Conservation (phyloP, 371 early-diverging fungal genomes). For the Mucor circinelloides region DNA sequence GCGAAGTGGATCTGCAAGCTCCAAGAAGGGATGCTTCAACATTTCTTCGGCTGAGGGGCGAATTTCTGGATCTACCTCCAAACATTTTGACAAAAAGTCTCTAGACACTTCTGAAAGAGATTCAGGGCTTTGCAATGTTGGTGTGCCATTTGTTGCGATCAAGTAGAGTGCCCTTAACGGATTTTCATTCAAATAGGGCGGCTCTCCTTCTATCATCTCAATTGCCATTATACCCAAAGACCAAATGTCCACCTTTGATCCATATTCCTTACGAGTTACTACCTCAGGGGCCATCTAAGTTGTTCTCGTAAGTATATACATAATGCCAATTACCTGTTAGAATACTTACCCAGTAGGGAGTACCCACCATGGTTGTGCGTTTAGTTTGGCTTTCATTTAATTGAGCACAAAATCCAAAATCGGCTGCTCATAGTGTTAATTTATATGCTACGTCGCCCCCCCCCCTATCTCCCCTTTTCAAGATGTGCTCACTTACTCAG, state of each 20-base stretch:
- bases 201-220: conserved; percentile 77
- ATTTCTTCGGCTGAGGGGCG: conserved; percentile 31
- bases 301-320: background rate
- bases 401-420: conserved; percentile 89
- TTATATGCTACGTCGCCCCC: background rate
- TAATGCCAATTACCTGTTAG: background rate
- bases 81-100: conserved; percentile 66
- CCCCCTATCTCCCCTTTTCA: background rate
- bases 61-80: conserved; percentile 65
- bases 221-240: conserved; percentile 87
- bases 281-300: conserved; percentile 81
- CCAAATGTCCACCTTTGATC: conserved; percentile 89
- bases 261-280: conserved; percentile 80
- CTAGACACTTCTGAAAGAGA: conserved; percentile 60
- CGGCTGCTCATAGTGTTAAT: conserved; percentile 39
- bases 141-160: conserved; percentile 85
- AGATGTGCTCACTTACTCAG: conserved; percentile 40
- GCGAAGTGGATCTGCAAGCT: conserved; percentile 22
- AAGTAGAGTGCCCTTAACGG: conserved; percentile 78
- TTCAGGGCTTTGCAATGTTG: conserved; percentile 74
- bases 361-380: conserved; percentile 81
- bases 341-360: conserved; percentile 65
- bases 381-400: conserved; percentile 62
- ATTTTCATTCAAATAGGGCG: conserved; percentile 83
- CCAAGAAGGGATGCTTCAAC: conserved; percentile 25